Conservation (phyloP, 768 basidiomycete genomes). For the Trametopsis cervina region DNA sequence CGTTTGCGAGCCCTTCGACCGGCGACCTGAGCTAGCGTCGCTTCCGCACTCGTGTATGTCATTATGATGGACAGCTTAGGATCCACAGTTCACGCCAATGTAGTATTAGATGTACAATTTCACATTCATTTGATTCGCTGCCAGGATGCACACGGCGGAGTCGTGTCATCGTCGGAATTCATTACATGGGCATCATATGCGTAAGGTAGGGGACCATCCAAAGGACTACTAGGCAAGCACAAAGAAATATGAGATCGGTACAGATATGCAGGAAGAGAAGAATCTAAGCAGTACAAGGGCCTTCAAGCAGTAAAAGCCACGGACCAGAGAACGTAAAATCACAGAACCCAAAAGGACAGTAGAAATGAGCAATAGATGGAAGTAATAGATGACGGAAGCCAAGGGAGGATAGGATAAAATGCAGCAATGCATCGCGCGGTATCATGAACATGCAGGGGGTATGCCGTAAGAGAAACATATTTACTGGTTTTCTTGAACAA, state of each 20-base stretch:
- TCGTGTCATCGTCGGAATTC: not conserved
- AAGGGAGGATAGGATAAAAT: not conserved
- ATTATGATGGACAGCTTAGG: not conserved
- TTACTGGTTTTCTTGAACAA: conserved; percentile 35
- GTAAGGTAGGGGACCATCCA: not conserved
- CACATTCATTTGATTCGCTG: not conserved
- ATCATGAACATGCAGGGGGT: not conserved
- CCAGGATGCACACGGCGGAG: not conserved
- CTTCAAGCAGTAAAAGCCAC: too few species aligned
- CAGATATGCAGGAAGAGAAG: not conserved
- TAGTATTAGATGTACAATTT: not conserved
- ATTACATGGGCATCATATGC: not conserved
- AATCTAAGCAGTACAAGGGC: not conserved
- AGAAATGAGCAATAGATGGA: not conserved
- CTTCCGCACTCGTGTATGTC: not conserved
- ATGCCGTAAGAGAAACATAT: not conserved
- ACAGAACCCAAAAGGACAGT: conserved; percentile 3
- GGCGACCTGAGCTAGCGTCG: conserved; percentile 36
- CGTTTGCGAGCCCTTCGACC: conserved; percentile 85
- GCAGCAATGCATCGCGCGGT: not conserved
- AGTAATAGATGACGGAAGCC: not conserved
- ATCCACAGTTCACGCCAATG: not conserved
- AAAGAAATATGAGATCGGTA: not conserved
- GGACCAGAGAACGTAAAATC: not conserved
- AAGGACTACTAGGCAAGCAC: not conserved